Evolutionary conservation across 768 basidiomycete genomes (phyloP).

Genomic region (Lentinula boryana): DNA sequence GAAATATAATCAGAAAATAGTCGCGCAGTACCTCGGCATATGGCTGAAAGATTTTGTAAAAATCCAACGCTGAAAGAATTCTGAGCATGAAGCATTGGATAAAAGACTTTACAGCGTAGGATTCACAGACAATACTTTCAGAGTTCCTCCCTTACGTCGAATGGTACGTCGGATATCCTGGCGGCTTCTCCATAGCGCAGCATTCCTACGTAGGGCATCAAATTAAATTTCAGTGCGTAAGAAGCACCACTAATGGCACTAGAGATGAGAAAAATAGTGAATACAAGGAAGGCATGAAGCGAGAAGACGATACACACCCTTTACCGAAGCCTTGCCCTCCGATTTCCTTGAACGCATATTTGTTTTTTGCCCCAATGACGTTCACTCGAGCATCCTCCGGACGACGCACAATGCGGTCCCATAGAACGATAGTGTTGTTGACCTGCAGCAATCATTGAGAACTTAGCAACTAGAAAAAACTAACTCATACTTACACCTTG

Average conservation of each 20-base stretch:
- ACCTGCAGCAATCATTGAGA: conserved; percentile 30
- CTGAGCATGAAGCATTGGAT: neutral
- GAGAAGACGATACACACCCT: conserved; percentile 40
- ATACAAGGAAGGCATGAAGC: neutral
- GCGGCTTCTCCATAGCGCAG: conserved; percentile 71
- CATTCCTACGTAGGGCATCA: conserved; percentile 86
- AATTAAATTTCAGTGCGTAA: conserved; percentile 78
- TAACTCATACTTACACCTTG: conserved; percentile 53
- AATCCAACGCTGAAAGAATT: neutral
- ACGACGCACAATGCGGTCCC: conserved; percentile 88
- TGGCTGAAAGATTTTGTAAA: no score
- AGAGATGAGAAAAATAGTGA: neutral
- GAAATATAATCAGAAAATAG: no score
- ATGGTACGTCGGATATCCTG: conserved; percentile 26
- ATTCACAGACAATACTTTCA: neutral
- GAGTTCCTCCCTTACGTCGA: neutral
- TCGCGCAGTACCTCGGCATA: no score
- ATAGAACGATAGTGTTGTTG: conserved; percentile 77
- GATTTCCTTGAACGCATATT: conserved; percentile 78
- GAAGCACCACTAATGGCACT: conserved; percentile 27
- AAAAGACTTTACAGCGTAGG: neutral
- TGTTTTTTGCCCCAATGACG: conserved; percentile 64
- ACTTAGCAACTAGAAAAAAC: neutral
- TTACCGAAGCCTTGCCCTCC: conserved; percentile 52
- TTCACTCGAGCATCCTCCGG: conserved; percentile 65